Base-by-base conservation (phyloP, 192 early-diverging fungal genomes). In the Geranomyces michiganensis region DNA sequence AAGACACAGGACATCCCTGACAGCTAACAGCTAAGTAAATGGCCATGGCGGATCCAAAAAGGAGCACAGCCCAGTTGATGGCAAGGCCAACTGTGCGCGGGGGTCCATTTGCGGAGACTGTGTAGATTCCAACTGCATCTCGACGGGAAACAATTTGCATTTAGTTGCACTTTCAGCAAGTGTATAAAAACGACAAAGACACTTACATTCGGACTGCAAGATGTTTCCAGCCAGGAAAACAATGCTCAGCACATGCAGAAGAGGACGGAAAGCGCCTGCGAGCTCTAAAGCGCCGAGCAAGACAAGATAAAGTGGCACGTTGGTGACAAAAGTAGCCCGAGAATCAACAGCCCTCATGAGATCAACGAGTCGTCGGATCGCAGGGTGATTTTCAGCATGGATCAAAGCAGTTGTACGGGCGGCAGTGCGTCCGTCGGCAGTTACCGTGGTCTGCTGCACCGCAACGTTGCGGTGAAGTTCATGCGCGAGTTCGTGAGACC, bases 41-140 rank as follows among this genome's bases (percentile, higher is more conserved):
- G 80, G 76, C 90, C 84, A 71, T 90, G 87, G 6, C 82, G 86
- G 27, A 83, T 79, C 47, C 70, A 71, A 79, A 72, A 13, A 72
- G 46, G 15, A 70, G 43, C 6, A 72, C 70, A 9, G 46, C 59
- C 70, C 61, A 64, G 31, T 62, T 65, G 22, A 32, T 49, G 27
- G 70, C 70, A 10, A 64, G 36, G 47, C 70, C 70, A 5, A 72
- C 51, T n/a, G 62, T 32, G 14, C 70, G 36, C 36, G 36, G 10
- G 10, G 10, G 36, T 3, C 10, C 10, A 10, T 3, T 41, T 10
- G 36, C 36, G 36, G 36, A 10, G 10, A 10, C 3, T 41, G 36
- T 7, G 36, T 7, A 41, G 36, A 41, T 41, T 10, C 36, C 36
- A 10, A 41, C 36, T 41, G 36, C 36, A 3, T 3, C 5, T 7